A percentile compares a stretch with the other conserved stretches of the same genome.
phyloP scores from a whole-genome alignment of 495 filamentous ascomycete species.

The Tuber indicum region DNA sequence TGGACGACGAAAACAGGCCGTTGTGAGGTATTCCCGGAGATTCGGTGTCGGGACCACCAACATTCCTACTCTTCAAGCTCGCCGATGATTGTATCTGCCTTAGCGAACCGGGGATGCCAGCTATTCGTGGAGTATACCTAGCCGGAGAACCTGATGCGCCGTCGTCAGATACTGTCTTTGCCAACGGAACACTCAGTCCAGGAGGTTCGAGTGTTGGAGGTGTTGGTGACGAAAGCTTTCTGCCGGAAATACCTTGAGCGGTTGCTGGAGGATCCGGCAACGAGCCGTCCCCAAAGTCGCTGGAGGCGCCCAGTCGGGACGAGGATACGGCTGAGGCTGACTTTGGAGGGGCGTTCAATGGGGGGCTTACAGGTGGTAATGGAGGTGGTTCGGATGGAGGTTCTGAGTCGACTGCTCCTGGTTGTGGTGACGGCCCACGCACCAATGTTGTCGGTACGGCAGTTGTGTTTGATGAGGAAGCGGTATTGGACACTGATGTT shows the following conservation, averaged over 20 bases:
- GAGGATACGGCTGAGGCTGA: conserved; percentile 35
- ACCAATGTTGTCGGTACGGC: conserved; percentile 42
- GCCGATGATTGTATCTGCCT: conserved; percentile 76
- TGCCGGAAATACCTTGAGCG: conserved; percentile 23
- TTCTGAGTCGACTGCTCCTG: conserved; percentile 17
- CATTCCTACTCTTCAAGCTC: conserved; percentile 62
- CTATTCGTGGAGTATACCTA: conserved; percentile 49
- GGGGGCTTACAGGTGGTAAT: conserved; percentile 38
- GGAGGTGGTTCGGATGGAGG: conserved; percentile 39
- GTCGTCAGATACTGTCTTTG: conserved; percentile 30
- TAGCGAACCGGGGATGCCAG: conserved; percentile 53
- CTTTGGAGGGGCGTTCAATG: conserved; percentile 23
- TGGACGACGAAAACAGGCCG: conserved; percentile 56
- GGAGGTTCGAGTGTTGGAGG: conserved; percentile 21
- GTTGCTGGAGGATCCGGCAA: conserved; percentile 34
- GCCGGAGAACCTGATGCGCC: conserved; percentile 44
- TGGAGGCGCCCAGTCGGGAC: conserved; percentile 32
- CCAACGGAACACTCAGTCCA: conserved; percentile 27
- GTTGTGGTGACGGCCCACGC: conserved; percentile 35
- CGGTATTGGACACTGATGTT: conserved; percentile 53
- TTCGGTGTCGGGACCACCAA: conserved; percentile 52
- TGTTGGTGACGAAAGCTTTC: conserved; percentile 38
- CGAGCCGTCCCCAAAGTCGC: conserved; percentile 11
- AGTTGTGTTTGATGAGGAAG: conserved; percentile 42
- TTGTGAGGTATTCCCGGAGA: conserved; percentile 71